Base-by-base conservation (phyloP, 169 alveolate species). In the Cryptosporidium xiaoi region DNA sequence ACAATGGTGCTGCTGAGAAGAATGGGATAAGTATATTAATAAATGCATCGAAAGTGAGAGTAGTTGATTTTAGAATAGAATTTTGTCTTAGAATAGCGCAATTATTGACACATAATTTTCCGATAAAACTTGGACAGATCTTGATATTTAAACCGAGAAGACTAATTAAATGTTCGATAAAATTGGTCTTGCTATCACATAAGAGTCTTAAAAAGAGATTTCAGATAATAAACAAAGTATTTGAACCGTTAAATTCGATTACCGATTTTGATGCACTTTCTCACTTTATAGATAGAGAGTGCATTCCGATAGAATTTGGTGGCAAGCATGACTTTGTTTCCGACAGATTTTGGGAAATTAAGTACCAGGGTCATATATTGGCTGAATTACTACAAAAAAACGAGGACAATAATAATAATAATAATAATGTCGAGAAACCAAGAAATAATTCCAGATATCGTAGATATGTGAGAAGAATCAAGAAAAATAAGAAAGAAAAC, bases 241-340 rank as follows among this genome's bases (percentile, higher is more conserved):
- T 60, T 48, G 87, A 77, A 33, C 64, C 87, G 20, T 71, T 44
- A 1, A 50, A 62, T 62, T 77, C 87, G 3, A 77, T 77, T n/a
- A 77, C 87, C 18, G 87, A 60, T 40, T 77, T 77, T 77, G 87
- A 77, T 60, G 87, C 87, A 4, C 64, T 77, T 18, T 77, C 87
- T 34, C 87, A 77, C 29, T 77, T 60, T n/a, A 77, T 77, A n/a
- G 87, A 77, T 77, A 77, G 71, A 50, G 34, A 77, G 13, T 15
- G 56, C 40, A 77, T 77, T 62, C 87, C 87, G 16, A 60, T 29
- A 5, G 87, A 77, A 50, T n/a, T 60, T 18, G 87, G 87, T 44
- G 87, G 87, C 24, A 60, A 77, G 2, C 71, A 77, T 27, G 65
- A 77, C 3, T 77, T 77, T 60, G 65, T 18, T 44, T 77, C 77